Percentiles rank a stretch among this genome's conserved stretches.
Evolutionary conservation across 306 rosid genomes (phyloP).

Genomic region (Glycine tomentella): DNA sequence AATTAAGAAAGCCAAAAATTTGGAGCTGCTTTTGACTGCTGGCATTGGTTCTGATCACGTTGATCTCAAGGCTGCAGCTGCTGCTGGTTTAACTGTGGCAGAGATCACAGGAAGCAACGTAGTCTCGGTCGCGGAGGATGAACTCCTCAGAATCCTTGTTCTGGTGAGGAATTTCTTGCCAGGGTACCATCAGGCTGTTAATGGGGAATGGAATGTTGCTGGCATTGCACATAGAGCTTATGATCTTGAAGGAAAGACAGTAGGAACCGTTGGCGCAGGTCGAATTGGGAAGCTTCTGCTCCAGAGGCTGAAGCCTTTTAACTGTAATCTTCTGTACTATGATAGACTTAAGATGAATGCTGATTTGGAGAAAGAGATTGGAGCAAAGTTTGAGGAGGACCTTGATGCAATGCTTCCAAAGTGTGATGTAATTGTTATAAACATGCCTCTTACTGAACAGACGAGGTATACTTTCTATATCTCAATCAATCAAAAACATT

Average conservation of each 20-base stretch:
- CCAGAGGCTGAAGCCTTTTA: conserved; percentile 91
- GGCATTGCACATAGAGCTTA: conserved; percentile 90
- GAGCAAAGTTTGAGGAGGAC: conserved; percentile 90
- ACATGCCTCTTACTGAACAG: conserved; percentile 89
- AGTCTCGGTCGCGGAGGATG: conserved; percentile 97
- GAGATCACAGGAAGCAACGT: conserved; percentile 94
- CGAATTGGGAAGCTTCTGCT: conserved; percentile 86
- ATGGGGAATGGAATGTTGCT: conserved; percentile 97
- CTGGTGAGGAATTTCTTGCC: conserved; percentile 89
- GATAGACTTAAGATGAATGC: conserved; percentile 73
- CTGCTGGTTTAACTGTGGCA: conserved; percentile 93
- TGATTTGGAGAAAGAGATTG: conserved; percentile 77
- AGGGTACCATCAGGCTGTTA: conserved; percentile 74
- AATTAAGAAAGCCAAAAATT: conserved; percentile 85
- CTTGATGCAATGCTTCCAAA: conserved; percentile 95
- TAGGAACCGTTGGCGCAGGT: conserved; percentile 94
- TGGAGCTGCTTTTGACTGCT: conserved; percentile 89
- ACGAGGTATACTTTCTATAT: conserved; percentile 64
- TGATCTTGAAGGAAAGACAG: conserved; percentile 91
- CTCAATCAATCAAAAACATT: too few species aligned
- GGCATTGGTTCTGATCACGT: conserved; percentile 95
- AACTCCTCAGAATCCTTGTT: conserved; percentile 89
- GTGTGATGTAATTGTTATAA: conserved; percentile 88
- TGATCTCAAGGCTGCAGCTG: conserved; percentile 92
- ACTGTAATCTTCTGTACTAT: conserved; percentile 83